A percentile compares a stretch with the other conserved stretches of the same genome.
phyloP scores from a whole-genome alignment of 805 yeast species.

The Brettanomyces bruxellensis region DNA sequence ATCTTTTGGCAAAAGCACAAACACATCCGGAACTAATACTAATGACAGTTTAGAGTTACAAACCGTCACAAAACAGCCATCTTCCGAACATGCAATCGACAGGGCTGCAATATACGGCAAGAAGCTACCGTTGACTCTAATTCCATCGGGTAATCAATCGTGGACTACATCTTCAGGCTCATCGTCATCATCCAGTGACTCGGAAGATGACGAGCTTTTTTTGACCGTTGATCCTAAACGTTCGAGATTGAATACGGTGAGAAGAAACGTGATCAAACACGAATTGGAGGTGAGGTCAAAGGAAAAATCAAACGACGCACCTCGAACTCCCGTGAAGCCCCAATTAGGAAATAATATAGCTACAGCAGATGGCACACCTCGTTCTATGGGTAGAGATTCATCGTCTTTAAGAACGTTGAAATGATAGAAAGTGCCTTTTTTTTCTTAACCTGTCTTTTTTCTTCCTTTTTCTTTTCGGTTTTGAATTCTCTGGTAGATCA shows the following conservation, averaged over 20 bases:
- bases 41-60: not conserved
- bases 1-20: not conserved
- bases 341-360: too few species aligned
- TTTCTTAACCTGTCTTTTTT: too few species aligned
- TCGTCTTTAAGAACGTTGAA: too few species aligned
- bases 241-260: not conserved
- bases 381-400: too few species aligned
- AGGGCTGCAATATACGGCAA: slow-evolving; percentile 14
- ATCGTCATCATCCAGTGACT: slow-evolving; percentile 1
- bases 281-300: too few species aligned
- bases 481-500: too few species aligned
- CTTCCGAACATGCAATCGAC: slow-evolving; percentile 3
- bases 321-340: too few species aligned
- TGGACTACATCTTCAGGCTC: not conserved
- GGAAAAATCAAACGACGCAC: too few species aligned
- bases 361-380: too few species aligned
- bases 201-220: slow-evolving; percentile 12
- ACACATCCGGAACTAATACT: not conserved
- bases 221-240: slow-evolving; percentile 8
- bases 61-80: not conserved
- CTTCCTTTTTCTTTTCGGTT: too few species aligned
- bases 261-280: not conserved
- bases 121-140: slow-evolving; percentile 4
- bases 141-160: not conserved
- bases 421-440: too few species aligned